A percentile compares a stretch with the other conserved stretches of the same genome.
These are phyloP conservation scores for Globisporangium canariense DNA, from an alignment of 352 stramenopile genomes.

Conservation along the genomic window DNA sequence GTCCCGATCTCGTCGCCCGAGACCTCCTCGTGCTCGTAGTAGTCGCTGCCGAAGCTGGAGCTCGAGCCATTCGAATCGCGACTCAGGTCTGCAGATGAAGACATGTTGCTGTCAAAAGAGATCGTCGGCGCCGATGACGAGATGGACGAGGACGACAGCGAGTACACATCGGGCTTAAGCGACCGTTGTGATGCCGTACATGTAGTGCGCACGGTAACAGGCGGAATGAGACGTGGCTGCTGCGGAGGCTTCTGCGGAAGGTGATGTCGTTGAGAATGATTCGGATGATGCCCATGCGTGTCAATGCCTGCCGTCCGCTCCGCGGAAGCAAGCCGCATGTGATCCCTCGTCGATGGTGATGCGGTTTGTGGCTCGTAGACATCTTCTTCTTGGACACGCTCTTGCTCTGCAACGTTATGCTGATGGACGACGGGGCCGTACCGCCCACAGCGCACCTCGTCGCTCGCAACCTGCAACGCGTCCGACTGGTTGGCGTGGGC, in stretches of 20 bases:
- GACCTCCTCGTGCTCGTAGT: constrained; percentile 5
- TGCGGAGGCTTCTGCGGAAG: constrained; percentile 7
- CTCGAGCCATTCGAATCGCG: constrained; percentile 7
- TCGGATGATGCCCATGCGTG: neutral
- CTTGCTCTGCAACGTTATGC: neutral
- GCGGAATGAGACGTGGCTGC: neutral
- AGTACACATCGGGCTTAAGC: constrained; percentile 1
- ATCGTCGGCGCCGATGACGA: neutral
- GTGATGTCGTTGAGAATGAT: constrained; percentile 3
- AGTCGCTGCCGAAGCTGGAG: constrained; percentile 10
- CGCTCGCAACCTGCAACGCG: constrained; percentile 18
- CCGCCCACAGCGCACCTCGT: constrained; percentile 22
- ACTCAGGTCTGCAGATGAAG: constrained; percentile 4
- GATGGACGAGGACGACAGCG: constrained; percentile 1
- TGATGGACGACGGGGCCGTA: neutral
- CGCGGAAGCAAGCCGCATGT: neutral
- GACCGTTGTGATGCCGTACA: neutral
- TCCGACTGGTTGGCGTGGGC: constrained; percentile 20
- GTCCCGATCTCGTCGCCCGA: constrained; percentile 19
- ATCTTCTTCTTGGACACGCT: neutral
- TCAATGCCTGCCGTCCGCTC: neutral
- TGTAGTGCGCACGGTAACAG: neutral
- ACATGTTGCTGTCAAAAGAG: constrained; percentile 10
- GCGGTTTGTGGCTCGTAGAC: neutral
- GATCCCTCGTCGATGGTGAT: neutral